Conservation (phyloP, 2,329 filamentous ascomycete species). For the Colletotrichum sp. region DNA sequence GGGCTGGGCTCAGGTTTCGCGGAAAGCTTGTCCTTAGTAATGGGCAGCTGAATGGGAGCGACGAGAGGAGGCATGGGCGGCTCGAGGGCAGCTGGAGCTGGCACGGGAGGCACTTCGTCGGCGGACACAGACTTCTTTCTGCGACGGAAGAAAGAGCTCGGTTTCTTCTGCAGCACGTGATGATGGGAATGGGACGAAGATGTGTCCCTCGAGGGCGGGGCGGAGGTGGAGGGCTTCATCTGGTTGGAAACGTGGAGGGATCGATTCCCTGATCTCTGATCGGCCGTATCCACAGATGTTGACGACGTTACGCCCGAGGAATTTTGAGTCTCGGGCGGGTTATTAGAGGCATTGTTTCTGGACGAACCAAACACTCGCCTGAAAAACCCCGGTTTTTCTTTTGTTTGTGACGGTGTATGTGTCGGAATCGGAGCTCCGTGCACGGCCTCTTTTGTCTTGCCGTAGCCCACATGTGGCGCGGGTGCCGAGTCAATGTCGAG, state of each 20-base stretch:
- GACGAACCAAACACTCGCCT: slow-evolving; percentile 85
- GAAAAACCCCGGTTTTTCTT: slow-evolving; percentile 88
- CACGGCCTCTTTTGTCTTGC: slow-evolving; percentile 59
- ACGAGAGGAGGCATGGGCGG: slow-evolving; percentile 41
- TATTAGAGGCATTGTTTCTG: slow-evolving; percentile 49
- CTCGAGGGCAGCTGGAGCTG: slow-evolving; percentile 41
- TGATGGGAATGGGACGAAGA: slow-evolving; percentile 49
- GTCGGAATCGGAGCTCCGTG: slow-evolving; percentile 56
- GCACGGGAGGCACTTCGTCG: slow-evolving; percentile 70
- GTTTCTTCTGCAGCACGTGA: slow-evolving; percentile 79
- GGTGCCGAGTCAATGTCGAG: slow-evolving; percentile 58
- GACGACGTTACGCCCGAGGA: slow-evolving; percentile 36
- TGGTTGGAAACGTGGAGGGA: slow-evolving; percentile 49
- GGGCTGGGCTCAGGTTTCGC: slow-evolving; percentile 59
- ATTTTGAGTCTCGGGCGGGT: slow-evolving; percentile 12
- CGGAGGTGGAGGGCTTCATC: slow-evolving; percentile 47
- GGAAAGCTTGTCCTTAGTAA: slow-evolving; percentile 32
- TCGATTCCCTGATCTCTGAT: slow-evolving; percentile 38
- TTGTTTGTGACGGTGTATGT: slow-evolving; percentile 52
- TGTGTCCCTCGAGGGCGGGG: slow-evolving; percentile 55
- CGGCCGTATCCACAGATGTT: slow-evolving; percentile 40
- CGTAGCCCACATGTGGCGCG: slow-evolving; percentile 63
- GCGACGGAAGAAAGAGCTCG: slow-evolving; percentile 91
- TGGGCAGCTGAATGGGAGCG: slow-evolving; percentile 35
- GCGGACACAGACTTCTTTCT: slow-evolving; percentile 77